Evolutionary conservation across 257 asterid genomes (phyloP).

Genomic region (Ophiorrhiza pumila): DNA sequence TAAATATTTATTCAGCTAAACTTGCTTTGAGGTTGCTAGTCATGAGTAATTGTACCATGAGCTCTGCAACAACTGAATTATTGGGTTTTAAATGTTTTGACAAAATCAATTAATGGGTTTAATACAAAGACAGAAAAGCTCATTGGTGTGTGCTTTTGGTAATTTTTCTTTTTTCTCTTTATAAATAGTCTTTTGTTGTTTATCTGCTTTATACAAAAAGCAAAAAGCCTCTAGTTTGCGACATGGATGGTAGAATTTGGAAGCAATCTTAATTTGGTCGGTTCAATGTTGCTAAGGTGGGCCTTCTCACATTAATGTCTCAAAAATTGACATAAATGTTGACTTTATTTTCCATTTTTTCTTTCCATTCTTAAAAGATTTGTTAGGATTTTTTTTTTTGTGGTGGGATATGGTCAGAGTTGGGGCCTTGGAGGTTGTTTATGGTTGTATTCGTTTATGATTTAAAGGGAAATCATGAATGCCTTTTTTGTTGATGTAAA

Average conservation of each 20-base stretch:
- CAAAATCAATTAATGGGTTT: not conserved
- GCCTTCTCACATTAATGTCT: conserved; percentile 6
- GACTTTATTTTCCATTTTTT: not conserved
- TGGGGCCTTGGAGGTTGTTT: conserved; percentile 16
- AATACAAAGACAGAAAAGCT: not conserved
- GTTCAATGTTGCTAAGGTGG: conserved; percentile 30
- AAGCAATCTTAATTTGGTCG: conserved; percentile 24
- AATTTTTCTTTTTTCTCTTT: not conserved
- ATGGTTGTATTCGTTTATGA: not conserved
- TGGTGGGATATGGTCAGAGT: conserved; percentile 1
- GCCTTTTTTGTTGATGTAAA: no score
- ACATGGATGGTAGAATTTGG: conserved; percentile 1
- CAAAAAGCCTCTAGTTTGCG: not conserved
- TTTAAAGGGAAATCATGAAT: not conserved
- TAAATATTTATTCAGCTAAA: no score
- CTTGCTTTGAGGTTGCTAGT: not conserved
- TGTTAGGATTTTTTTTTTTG: conserved; percentile 8
- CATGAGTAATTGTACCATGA: no score
- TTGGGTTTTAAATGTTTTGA: not conserved
- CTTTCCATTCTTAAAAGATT: not conserved
- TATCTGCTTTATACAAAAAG: not conserved
- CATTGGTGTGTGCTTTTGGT: not conserved
- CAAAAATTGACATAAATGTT: not conserved
- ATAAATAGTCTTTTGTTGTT: not conserved
- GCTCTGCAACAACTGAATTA: no score